phyloP scores from a whole-genome alignment of 2,329 filamentous ascomycete genomes.

The Eutypa lata region DNA sequence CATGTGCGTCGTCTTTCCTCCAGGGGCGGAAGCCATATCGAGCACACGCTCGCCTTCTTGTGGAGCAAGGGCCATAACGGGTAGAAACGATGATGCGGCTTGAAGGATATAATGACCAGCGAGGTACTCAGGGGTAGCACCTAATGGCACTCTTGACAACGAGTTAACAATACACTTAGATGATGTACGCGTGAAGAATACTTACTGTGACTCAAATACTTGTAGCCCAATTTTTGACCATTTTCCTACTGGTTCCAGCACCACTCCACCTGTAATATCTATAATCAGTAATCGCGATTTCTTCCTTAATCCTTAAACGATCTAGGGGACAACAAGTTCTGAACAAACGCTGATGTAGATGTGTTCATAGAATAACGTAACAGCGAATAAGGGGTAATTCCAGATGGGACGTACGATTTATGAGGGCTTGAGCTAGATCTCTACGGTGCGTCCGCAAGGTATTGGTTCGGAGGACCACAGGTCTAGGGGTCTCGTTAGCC shows the following conservation, averaged over 20 bases:
- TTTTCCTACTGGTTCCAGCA: conserved; percentile 93
- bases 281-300: background rate
- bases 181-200: background rate
- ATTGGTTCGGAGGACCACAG: conserved; percentile 95
- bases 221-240: conserved; percentile 98
- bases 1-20: conserved; percentile 94
- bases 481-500: conserved; percentile 91
- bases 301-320: no score
- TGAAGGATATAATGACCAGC: conserved; percentile 98
- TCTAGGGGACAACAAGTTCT: no score
- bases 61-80: conserved; percentile 94
- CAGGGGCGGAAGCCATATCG: conserved; percentile 91
- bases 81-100: conserved; percentile 92
- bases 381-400: background rate
- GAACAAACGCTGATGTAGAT: no score
- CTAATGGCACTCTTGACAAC: conserved; percentile 58
- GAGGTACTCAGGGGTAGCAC: conserved; percentile 95
- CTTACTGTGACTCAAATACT: conserved; percentile 77
- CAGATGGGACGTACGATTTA: conserved; percentile 12
- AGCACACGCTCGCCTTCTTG: conserved; percentile 90
- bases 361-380: no score
- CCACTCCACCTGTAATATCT: conserved; percentile 87
- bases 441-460: conserved; percentile 74
- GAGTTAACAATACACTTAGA: background rate
- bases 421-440: conserved; percentile 78